Percentiles rank a stretch among this genome's conserved stretches.
phyloP scores from a whole-genome alignment of 305 asterid species.

The Fraxinus dipetala region DNA sequence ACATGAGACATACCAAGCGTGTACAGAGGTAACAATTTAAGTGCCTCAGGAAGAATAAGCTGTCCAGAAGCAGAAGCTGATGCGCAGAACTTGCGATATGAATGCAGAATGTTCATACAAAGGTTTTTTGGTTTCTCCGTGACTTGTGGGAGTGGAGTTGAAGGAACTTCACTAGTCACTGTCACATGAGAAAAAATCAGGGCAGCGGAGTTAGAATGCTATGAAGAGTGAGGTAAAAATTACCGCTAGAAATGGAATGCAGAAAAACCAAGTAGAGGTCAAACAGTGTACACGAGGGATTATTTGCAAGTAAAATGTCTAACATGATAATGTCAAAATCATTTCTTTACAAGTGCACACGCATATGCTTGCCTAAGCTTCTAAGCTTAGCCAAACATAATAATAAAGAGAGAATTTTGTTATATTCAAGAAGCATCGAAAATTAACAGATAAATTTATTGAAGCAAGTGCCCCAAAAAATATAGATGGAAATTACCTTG shows the following conservation, averaged over 20 bases:
- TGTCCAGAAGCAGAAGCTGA: constrained; percentile 79
- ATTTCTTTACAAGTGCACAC: not conserved
- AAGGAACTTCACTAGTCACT: constrained; percentile 82
- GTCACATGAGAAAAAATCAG: constrained; percentile 28
- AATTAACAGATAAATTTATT: not conserved
- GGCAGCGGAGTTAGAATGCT: constrained; percentile 27
- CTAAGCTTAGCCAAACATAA: not conserved
- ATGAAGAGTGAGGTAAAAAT: not conserved
- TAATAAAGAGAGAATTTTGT: not conserved
- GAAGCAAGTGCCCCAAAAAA: constrained; percentile 18
- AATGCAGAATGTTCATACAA: constrained; percentile 69
- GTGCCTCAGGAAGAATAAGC: constrained; percentile 85
- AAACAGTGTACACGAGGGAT: not conserved
- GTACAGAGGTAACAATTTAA: constrained; percentile 75
- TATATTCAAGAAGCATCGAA: not conserved
- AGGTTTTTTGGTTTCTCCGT: constrained; percentile 66
- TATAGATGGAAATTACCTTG: constrained; percentile 47
- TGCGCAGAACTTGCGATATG: constrained; percentile 80
- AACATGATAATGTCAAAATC: not conserved
- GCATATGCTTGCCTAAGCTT: not conserved
- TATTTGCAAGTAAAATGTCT: not conserved
- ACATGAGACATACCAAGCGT: constrained; percentile 61
- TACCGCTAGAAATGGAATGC: constrained; percentile 1
- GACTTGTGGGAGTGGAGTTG: constrained; percentile 61
- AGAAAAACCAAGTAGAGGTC: not conserved